These are phyloP conservation scores for Stephania japonica DNA, from an alignment of 164 flowering plant species.

Conservation along the genomic window DNA sequence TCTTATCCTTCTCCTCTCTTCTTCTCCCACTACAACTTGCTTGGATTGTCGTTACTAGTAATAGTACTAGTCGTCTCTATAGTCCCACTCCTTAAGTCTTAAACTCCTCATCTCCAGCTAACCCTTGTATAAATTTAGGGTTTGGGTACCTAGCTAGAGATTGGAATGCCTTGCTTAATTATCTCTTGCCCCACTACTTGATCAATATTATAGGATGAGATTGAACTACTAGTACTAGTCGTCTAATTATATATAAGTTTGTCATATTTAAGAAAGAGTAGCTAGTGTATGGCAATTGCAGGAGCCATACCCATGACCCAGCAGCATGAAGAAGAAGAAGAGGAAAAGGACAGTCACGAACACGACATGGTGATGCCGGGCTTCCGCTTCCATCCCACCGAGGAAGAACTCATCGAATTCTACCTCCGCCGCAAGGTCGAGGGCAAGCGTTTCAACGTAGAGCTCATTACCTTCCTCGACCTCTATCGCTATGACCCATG, in stretches of 20 bases:
- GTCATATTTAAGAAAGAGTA: too few relatives aligned
- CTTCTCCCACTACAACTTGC: constrained; percentile 3
- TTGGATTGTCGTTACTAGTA: constrained; percentile 14
- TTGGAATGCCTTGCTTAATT: too few relatives aligned
- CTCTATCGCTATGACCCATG: constrained; percentile 98
- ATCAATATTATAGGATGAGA: neutral
- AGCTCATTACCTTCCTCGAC: constrained; percentile 88
- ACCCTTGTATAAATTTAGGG: constrained; percentile 9
- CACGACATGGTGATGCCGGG: constrained; percentile 98
- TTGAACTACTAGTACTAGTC: too few relatives aligned
- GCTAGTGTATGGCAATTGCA: constrained; percentile 44
- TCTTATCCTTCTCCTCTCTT: constrained; percentile 5
- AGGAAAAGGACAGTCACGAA: constrained; percentile 35
- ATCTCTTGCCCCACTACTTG: too few relatives aligned
- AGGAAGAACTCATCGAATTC: constrained; percentile 94
- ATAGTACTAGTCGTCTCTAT: neutral
- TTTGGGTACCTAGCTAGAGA: too few relatives aligned
- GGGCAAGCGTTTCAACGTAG: constrained; percentile 89
- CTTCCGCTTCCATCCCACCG: constrained; percentile 95
- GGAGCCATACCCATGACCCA: constrained; percentile 20
- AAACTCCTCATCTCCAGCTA: neutral
- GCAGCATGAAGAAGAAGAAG: neutral
- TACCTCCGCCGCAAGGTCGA: constrained; percentile 98
- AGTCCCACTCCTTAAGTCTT: neutral
- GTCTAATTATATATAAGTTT: too few relatives aligned